Percentiles rank a stretch among this genome's conserved stretches.
Conservation (phyloP, 345 rosid species). For the Iberis pinnata region DNA sequence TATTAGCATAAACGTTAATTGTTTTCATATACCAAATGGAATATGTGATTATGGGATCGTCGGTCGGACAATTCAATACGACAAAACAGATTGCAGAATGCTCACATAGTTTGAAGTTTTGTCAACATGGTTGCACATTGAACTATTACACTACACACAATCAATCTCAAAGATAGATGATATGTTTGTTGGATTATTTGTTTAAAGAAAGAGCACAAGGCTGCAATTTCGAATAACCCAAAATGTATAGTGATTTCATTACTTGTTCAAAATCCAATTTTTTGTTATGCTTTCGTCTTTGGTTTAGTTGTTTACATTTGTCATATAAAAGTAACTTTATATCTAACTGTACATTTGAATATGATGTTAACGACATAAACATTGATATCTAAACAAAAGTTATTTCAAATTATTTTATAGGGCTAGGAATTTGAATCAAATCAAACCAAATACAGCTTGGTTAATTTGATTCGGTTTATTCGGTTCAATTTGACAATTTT, state of each 20-base stretch:
- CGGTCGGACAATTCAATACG: conserved; percentile 81
- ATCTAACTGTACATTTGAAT: conserved; percentile 16
- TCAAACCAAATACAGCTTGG: too few relatives aligned
- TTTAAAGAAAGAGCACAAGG: conserved; percentile 61
- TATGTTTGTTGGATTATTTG: conserved; percentile 85
- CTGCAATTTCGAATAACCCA: conserved; percentile 75
- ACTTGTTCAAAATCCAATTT: background rate
- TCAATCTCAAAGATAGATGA: conserved; percentile 93
- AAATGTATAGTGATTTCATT: background rate
- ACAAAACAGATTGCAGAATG: conserved; percentile 54
- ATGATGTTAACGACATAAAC: background rate
- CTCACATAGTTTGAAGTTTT: conserved; percentile 90
- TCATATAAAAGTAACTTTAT: too few relatives aligned
- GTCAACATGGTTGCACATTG: conserved; percentile 88
- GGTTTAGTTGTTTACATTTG: conserved; percentile 6
- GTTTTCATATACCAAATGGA: too few relatives aligned
- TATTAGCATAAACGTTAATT: too few relatives aligned
- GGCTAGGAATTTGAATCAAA: too few relatives aligned
- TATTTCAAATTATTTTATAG: background rate
- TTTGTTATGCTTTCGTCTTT: background rate
- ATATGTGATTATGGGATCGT: conserved; percentile 98
- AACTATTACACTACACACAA: conserved; percentile 87
- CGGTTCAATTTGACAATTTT: too few relatives aligned
- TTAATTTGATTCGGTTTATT: too few relatives aligned
- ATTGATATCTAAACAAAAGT: background rate